phyloP scores from a whole-genome alignment of 2,329 filamentous ascomycete genomes.

The Hypoxylon sp. region DNA sequence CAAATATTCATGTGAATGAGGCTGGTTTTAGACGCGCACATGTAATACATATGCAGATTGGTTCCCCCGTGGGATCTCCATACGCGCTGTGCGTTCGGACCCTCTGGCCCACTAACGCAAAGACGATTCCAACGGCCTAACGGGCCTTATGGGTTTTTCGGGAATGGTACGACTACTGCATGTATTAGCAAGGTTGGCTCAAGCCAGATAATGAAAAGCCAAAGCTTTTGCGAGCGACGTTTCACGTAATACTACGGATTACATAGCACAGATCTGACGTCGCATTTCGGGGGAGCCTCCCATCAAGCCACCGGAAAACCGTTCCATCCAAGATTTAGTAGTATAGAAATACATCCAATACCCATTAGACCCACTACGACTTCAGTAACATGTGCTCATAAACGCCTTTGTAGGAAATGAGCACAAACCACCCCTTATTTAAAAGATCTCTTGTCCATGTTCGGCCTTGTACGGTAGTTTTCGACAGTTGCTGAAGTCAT shows the following conservation, averaged over 20 bases:
- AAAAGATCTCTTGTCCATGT: constrained; percentile 4
- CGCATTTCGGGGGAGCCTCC: constrained; percentile 31
- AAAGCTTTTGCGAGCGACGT: constrained; percentile 25
- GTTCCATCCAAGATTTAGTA: constrained; percentile 11
- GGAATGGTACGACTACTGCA: constrained; percentile 16
- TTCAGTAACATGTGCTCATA: background rate
- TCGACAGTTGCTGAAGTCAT: constrained; percentile 10
- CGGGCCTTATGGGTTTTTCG: constrained; percentile 22
- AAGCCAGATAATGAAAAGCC: constrained; percentile 32
- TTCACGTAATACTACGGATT: constrained; percentile 29
- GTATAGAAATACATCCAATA: background rate
- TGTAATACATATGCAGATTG: background rate
- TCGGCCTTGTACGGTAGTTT: constrained; percentile 31
- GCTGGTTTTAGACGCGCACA: background rate
- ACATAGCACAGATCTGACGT: constrained; percentile 37
- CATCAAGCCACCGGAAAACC: constrained; percentile 33
- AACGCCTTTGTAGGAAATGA: background rate
- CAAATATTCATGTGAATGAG: constrained; percentile 14
- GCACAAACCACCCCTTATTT: constrained; percentile 18
- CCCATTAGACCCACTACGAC: background rate
- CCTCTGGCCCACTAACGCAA: constrained; percentile 18
- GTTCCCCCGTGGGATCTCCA: constrained; percentile 13
- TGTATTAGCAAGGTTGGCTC: constrained; percentile 37
- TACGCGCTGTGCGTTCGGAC: constrained; percentile 32
- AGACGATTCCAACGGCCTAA: constrained; percentile 13